A percentile compares a stretch with the other conserved stretches of the same genome.
Conservation (phyloP, 2,329 filamentous ascomycete species). For the Colletotrichum graminicola region DNA sequence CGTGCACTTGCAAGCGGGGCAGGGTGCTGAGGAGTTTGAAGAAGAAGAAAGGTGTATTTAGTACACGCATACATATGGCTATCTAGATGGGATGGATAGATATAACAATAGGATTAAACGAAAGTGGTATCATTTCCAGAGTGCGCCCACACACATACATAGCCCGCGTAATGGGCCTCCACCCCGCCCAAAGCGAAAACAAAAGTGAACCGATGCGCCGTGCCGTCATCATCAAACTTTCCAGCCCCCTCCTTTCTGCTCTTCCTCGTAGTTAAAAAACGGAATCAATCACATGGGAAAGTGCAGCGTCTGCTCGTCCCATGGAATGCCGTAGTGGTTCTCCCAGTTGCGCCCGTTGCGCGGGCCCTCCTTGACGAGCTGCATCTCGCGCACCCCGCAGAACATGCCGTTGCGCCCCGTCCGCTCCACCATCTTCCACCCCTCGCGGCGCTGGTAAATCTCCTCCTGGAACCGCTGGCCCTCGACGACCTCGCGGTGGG, state of each 20-base stretch:
- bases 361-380: conserved; percentile 48
- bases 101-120: neutral
- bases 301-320: conserved; percentile 30
- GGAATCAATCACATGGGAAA: conserved; percentile 31
- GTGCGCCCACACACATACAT: neutral
- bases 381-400: conserved; percentile 67
- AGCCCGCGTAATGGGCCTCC: too few species aligned
- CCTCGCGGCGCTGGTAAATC: conserved; percentile 58
- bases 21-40: neutral
- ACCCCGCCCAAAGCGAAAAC: too few species aligned
- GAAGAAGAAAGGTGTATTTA: neutral
- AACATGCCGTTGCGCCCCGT: conserved; percentile 65
- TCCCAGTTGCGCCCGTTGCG: conserved; percentile 38
- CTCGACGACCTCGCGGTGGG: conserved; percentile 69
- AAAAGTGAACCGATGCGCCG: conserved; percentile 9
- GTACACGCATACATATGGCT: neutral
- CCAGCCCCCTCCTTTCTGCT: neutral
- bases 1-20: neutral
- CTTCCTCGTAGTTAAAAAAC: neutral
- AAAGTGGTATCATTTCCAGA: conserved; percentile 31
- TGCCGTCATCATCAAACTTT: neutral
- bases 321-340: conserved; percentile 36
- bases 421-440: conserved; percentile 58
- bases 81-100: neutral
- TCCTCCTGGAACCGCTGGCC: conserved; percentile 66